Evolutionary conservation across 768 basidiomycete species (phyloP).

Genomic region (Leccinum disarticulatum): DNA sequence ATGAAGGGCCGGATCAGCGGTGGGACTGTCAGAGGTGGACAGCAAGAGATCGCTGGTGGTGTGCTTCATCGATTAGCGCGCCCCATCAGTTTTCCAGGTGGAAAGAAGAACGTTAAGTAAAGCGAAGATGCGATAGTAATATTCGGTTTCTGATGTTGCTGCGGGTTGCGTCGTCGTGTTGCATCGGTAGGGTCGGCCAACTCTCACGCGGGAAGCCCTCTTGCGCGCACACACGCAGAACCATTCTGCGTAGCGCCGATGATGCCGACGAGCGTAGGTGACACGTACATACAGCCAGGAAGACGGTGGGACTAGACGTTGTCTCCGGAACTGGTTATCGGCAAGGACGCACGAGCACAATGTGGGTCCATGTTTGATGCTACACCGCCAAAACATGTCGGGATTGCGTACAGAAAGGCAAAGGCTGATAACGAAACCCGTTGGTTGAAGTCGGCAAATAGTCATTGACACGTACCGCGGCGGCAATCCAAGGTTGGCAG

Average conservation of each 20-base stretch:
- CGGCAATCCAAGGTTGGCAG: neutral
- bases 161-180: neutral
- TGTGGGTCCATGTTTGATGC: slow-evolving; percentile 2
- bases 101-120: neutral
- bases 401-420: neutral
- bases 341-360: neutral
- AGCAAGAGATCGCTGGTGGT: neutral
- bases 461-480: neutral
- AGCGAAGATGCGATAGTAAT: neutral
- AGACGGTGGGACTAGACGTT: neutral
- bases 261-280: neutral
- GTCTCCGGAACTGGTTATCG: neutral
- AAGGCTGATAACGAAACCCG: neutral
- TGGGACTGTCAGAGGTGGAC: neutral
- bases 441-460: neutral
- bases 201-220: no score
- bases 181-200: no score
- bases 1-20: neutral
- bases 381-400: neutral
- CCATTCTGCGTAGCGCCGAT: neutral
- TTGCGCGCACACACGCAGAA: neutral
- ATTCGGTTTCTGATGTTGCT: neutral
- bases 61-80: neutral
- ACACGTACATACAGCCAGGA: neutral
- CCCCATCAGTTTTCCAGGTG: no score